Evolutionary conservation across 2,329 filamentous ascomycete genomes (phyloP), one percentile per base, ranked within the genome.

Genomic region (Fusarium sp.): DNA sequence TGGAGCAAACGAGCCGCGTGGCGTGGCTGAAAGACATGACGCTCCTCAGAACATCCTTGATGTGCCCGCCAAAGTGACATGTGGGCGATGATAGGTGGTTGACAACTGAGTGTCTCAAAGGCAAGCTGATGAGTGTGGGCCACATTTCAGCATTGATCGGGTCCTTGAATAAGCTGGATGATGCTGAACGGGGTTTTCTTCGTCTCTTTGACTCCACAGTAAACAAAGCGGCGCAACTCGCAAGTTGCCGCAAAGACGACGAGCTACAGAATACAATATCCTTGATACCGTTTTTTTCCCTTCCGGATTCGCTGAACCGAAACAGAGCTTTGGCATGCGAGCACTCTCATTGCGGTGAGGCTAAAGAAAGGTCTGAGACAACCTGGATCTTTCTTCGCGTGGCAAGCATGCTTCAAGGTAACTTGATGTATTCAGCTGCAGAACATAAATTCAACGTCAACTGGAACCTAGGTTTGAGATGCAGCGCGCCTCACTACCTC

Each of bases 181-280:
- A 33, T 63, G 69, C 68, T 74, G 68, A 69, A 63, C 66, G 31
- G 60, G 35, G 60, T 24, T 70, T 69, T 62, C 63, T 75, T 70
- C 63, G 66, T 68, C 52, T 65, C 56, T 47, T 61, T 62, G 60
- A 66, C 62, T 57, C 60, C 51, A 61, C 44, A 38, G 61, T 56
- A 44, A 44, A 59, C 31, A 49, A 48, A 54, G 39, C 63, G 35
- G 52, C 58, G 60, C 42, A 64, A 52, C 33, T 65, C 41, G 49
- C 56, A 61, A 75, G 63, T 64, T 62, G 47, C 44, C 41, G 12
- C 64, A 57, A 52, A 48, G 58, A 58, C 52, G 61, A 54, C 62
- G 49, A 58, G 56, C 42, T 55, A 47, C 28, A 31, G 28, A 31
- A 9, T 31, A 31, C 55, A 35, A 39, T 33, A 39, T 45, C 38